Evolutionary conservation across 495 filamentous ascomycete species (phyloP).

Genomic region (Achaetomiella virescens): DNA sequence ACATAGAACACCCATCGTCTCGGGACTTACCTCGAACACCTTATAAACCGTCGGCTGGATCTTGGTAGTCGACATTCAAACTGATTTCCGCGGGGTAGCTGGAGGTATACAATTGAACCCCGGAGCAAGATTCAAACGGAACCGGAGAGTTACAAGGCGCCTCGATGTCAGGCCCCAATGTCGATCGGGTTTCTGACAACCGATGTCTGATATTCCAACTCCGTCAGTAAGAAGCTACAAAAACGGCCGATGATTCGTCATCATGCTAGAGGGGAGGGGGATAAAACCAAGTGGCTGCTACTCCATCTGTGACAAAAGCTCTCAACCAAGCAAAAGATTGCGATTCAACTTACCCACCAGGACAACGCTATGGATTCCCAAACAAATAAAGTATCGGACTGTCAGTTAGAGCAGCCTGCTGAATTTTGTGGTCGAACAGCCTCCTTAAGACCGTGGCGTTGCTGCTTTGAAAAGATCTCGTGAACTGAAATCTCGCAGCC

Average conservation of each 20-base stretch:
- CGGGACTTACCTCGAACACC: constrained; percentile 42
- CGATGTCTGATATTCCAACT: background rate
- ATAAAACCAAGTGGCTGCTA: constrained; percentile 26
- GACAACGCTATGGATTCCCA: too few species aligned
- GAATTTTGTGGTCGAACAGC: too few species aligned
- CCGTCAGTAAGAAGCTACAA: background rate
- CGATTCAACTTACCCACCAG: too few species aligned
- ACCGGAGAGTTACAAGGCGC: background rate
- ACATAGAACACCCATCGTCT: too few species aligned
- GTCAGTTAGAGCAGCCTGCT: too few species aligned
- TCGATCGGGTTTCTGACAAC: background rate
- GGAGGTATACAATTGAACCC: background rate
- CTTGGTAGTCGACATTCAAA: constrained; percentile 48
- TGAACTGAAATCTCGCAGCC: background rate
- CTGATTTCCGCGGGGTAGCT: constrained; percentile 24
- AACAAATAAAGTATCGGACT: too few species aligned
- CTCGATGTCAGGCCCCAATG: background rate
- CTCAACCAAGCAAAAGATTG: too few species aligned
- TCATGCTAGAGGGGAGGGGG: too few species aligned
- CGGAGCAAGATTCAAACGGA: background rate
- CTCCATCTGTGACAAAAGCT: constrained; percentile 8
- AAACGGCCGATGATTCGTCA: too few species aligned
- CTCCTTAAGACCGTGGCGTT: too few species aligned
- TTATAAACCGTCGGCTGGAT: constrained; percentile 44
- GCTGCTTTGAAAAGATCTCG: background rate